These are phyloP conservation scores for Auriscalpium microsporum DNA, from an alignment of 768 basidiomycete species.

Conservation along the genomic window DNA sequence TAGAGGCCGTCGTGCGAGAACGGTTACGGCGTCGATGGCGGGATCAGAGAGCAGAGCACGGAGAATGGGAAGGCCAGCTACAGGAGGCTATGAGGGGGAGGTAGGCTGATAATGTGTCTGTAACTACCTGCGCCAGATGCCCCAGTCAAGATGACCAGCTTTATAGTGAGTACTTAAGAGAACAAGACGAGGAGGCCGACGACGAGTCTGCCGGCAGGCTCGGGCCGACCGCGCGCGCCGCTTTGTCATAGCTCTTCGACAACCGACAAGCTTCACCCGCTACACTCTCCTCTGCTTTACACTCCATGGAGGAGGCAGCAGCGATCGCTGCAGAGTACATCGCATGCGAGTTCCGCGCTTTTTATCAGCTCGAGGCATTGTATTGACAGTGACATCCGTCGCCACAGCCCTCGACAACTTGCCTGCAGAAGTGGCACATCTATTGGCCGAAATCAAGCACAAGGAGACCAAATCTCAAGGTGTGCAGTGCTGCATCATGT, in stretches of 20 bases:
- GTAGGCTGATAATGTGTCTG: too few species aligned
- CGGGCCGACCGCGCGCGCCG: too few species aligned
- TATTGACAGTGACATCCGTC: neutral
- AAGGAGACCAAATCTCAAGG: constrained; percentile 38
- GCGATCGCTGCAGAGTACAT: constrained; percentile 41
- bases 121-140: constrained; percentile 13
- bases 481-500: constrained; percentile 4
- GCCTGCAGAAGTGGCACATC: constrained; percentile 38
- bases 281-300: neutral
- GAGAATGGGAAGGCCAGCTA: constrained; percentile 17
- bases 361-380: neutral
- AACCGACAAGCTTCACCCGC: neutral
- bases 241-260: too few species aligned
- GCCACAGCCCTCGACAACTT: constrained; percentile 40
- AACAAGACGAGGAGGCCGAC: too few species aligned
- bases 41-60: constrained; percentile 14
- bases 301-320: constrained; percentile 40
- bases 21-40: constrained; percentile 14
- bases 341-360: constrained; percentile 28
- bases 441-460: constrained; percentile 39
- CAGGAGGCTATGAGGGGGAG: neutral
- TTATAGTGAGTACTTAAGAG: neutral
- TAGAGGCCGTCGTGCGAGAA: constrained; percentile 18
- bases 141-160: constrained; percentile 10
- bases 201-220: too few species aligned